These are phyloP conservation scores for Gyrodon lividus DNA, from an alignment of 768 basidiomycete genomes.

Conservation along the genomic window DNA sequence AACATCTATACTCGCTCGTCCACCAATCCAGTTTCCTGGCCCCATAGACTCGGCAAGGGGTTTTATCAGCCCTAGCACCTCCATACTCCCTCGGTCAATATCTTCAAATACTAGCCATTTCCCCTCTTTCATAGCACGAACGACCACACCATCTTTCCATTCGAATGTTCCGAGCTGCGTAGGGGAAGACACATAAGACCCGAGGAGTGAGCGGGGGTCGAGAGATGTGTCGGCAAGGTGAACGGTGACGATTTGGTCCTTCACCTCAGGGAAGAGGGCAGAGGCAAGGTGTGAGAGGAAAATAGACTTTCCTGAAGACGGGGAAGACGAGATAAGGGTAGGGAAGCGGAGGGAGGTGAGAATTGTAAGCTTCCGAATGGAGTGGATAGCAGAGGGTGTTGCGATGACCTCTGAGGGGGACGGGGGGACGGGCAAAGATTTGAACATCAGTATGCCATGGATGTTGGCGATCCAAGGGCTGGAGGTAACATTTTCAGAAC, in stretches of 20 bases:
- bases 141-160: slow-evolving; percentile 93
- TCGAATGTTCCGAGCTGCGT: slow-evolving; percentile 85
- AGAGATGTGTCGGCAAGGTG: slow-evolving; percentile 95
- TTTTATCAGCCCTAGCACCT: slow-evolving; percentile 85
- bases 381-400: slow-evolving; percentile 57
- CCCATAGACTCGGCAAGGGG: slow-evolving; percentile 76
- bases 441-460: slow-evolving; percentile 65
- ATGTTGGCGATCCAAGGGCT: slow-evolving; percentile 62
- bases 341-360: slow-evolving; percentile 71
- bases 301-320: slow-evolving; percentile 87
- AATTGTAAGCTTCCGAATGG: slow-evolving; percentile 62
- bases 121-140: slow-evolving; percentile 86
- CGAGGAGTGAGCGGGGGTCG: slow-evolving; percentile 89
- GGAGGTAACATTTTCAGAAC: slow-evolving; percentile 12
- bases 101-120: slow-evolving; percentile 93
- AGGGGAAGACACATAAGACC: slow-evolving; percentile 88
- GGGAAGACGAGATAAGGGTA: slow-evolving; percentile 77
- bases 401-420: slow-evolving; percentile 48
- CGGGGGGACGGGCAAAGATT: slow-evolving; percentile 34
- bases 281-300: slow-evolving; percentile 75
- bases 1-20: slow-evolving; percentile 62
- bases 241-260: slow-evolving; percentile 76
- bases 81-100: slow-evolving; percentile 85
- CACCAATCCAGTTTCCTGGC: slow-evolving; percentile 73
- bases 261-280: slow-evolving; percentile 54